Conservation (phyloP, 2,329 filamentous ascomycete species). For the Fonsecaea erecta region DNA sequence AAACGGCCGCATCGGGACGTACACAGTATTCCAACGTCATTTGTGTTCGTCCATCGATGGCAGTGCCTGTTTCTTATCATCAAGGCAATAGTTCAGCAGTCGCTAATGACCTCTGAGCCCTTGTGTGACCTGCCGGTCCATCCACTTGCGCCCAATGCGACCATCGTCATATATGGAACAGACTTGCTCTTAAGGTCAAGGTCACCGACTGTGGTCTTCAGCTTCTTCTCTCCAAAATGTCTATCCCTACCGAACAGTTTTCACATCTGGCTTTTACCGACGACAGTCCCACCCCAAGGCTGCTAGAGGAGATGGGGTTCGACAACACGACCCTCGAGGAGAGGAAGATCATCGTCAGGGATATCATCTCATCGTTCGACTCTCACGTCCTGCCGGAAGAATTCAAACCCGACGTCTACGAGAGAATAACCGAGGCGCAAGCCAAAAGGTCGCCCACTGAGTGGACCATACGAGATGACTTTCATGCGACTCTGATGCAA, state of each 20-base stretch:
- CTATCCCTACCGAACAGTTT: conserved; percentile 28
- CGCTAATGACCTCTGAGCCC: conserved; percentile 13
- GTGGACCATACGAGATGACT: conserved; percentile 51
- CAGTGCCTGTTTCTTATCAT: conserved; percentile 18
- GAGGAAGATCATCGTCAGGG: conserved; percentile 38
- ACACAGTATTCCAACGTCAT: conserved; percentile 7
- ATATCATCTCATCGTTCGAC: conserved; percentile 54
- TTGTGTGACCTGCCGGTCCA: conserved; percentile 13
- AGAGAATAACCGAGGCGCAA: conserved; percentile 40
- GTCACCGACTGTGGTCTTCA: neutral
- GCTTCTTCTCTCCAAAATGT: conserved; percentile 18
- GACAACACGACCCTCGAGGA: conserved; percentile 16
- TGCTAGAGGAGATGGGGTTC: conserved; percentile 26
- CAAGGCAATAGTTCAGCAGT: conserved; percentile 16
- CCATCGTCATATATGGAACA: neutral
- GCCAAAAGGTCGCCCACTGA: conserved; percentile 43
- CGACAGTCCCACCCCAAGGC: neutral
- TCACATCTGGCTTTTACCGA: conserved; percentile 24
- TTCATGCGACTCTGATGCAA: conserved; percentile 52
- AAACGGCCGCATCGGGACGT: conserved; percentile 9
- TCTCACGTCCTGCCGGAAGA: conserved; percentile 48
- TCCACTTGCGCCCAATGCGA: conserved; percentile 12
- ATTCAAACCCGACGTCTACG: conserved; percentile 47
- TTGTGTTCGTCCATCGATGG: conserved; percentile 12
- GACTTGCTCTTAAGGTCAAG: conserved; percentile 2